Conservation (phyloP, 352 stramenopile species). For the Globisporangium paddicum region DNA sequence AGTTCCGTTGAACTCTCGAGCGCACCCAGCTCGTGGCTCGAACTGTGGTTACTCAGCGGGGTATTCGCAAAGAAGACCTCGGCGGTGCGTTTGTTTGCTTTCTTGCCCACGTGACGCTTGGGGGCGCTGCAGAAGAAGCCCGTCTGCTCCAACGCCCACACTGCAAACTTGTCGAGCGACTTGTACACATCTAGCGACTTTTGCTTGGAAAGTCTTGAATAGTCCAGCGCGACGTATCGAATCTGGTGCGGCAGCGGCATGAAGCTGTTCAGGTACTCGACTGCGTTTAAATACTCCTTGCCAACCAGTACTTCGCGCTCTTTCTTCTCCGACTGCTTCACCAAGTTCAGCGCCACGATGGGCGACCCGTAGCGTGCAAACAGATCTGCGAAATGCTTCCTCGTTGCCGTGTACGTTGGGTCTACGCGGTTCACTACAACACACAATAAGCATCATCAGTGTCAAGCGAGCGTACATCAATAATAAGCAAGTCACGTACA, state of each 20-base stretch:
- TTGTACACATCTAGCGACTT: slow-evolving; percentile 93
- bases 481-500: slow-evolving; percentile 26
- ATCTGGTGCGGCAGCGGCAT: slow-evolving; percentile 91
- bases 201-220: slow-evolving; percentile 92
- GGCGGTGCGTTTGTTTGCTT: slow-evolving; percentile 52
- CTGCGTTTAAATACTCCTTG: slow-evolving; percentile 96
- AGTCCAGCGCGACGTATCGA: slow-evolving; percentile 96
- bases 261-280: slow-evolving; percentile 98
- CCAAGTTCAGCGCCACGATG: slow-evolving; percentile 97
- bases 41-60: slow-evolving; percentile 1
- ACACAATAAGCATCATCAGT: neutral
- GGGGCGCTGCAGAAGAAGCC: slow-evolving; percentile 96
- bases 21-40: neutral
- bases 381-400: slow-evolving; percentile 93
- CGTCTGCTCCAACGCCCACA: slow-evolving; percentile 96
- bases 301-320: slow-evolving; percentile 97
- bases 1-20: neutral
- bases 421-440: slow-evolving; percentile 93
- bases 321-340: slow-evolving; percentile 97
- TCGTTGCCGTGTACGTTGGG: slow-evolving; percentile 94
- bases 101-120: slow-evolving; percentile 66
- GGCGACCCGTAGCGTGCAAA: slow-evolving; percentile 96
- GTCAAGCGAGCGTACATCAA: too few relatives aligned
- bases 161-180: slow-evolving; percentile 92
- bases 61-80: slow-evolving; percentile 35